These are phyloP conservation scores for Porodaedalea pini DNA, from an alignment of 1,284 basidiomycete genomes.

Conservation along the genomic window DNA sequence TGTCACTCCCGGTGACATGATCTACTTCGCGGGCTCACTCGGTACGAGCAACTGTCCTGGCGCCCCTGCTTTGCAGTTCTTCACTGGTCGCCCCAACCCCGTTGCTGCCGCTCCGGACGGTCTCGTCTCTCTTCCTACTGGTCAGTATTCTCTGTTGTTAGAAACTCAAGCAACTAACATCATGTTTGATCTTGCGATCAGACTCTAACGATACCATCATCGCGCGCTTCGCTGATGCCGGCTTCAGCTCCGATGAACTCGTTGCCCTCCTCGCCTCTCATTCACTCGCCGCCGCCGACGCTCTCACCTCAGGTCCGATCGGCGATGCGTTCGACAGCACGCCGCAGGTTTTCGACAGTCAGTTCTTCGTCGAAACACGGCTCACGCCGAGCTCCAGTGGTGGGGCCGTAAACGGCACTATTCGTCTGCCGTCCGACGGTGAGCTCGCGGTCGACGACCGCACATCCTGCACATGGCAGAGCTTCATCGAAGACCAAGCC, in stretches of 20 bases:
- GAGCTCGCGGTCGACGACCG: constrained; percentile 29
- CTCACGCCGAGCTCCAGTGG: too few species aligned
- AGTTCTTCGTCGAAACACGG: constrained; percentile 39
- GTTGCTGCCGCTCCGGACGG: constrained; percentile 35
- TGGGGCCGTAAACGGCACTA: too few species aligned
- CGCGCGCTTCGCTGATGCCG: constrained; percentile 38
- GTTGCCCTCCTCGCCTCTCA: constrained; percentile 42
- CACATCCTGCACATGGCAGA: constrained; percentile 39
- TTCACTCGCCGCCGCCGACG: constrained; percentile 36
- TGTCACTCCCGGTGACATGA: constrained; percentile 29
- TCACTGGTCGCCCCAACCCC: constrained; percentile 35
- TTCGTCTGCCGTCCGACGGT: constrained; percentile 42
- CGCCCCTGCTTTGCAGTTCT: constrained; percentile 38
- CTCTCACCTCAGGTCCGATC: constrained; percentile 29
- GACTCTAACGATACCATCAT: constrained; percentile 39
- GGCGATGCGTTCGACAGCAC: constrained; percentile 40
- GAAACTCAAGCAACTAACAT: not conserved
- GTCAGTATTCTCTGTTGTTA: constrained; percentile 10
- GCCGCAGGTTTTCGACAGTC: constrained; percentile 36
- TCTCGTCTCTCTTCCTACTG: constrained; percentile 39
- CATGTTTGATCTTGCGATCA: constrained; percentile 1
- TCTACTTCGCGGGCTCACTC: constrained; percentile 41
- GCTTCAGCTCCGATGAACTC: constrained; percentile 38
- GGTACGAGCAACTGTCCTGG: constrained; percentile 42
- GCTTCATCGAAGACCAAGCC: constrained; percentile 34